A percentile compares a stretch with the other conserved stretches of the same genome.
phyloP scores from a whole-genome alignment of 1,284 basidiomycete species.

The Malassezia sp. region DNA sequence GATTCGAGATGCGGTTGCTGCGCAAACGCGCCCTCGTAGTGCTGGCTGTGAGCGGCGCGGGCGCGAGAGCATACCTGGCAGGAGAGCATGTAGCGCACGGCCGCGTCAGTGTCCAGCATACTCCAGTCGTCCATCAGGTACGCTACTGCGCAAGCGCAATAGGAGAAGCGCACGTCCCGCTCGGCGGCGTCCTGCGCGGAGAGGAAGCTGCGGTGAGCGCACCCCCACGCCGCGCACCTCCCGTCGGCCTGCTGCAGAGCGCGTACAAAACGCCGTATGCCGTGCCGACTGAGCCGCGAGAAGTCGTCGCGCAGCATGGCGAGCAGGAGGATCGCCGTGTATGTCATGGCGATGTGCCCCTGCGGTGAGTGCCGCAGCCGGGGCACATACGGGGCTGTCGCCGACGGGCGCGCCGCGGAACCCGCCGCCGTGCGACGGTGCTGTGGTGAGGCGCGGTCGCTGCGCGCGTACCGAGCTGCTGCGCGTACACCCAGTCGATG shows the following conservation, averaged over 20 bases:
- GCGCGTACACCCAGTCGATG: conserved; percentile 69
- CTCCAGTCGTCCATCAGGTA: conserved; percentile 67
- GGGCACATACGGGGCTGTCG: neutral
- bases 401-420: conserved; percentile 21
- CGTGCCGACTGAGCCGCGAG: conserved; percentile 18
- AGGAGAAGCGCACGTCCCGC: conserved; percentile 68
- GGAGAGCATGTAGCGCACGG: conserved; percentile 55
- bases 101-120: conserved; percentile 57
- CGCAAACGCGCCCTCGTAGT: conserved; percentile 84
- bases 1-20: conserved; percentile 71
- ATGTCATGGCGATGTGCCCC: conserved; percentile 35
- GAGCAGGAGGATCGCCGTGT: conserved; percentile 33
- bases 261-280: conserved; percentile 15
- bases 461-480: conserved; percentile 53
- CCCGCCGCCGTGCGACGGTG: conserved; percentile 29
- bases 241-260: conserved; percentile 26
- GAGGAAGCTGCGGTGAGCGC: conserved; percentile 62
- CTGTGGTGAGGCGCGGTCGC: neutral
- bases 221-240: conserved; percentile 15
- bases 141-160: conserved; percentile 74
- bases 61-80: conserved; percentile 16
- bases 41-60: conserved; percentile 55
- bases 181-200: conserved; percentile 59
- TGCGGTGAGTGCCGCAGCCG: neutral
- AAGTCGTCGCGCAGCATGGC: conserved; percentile 35